A percentile compares a stretch with the other conserved stretches of the same genome.
Conservation (phyloP, 495 filamentous ascomycete genomes). For the Xylaria palmicola region DNA sequence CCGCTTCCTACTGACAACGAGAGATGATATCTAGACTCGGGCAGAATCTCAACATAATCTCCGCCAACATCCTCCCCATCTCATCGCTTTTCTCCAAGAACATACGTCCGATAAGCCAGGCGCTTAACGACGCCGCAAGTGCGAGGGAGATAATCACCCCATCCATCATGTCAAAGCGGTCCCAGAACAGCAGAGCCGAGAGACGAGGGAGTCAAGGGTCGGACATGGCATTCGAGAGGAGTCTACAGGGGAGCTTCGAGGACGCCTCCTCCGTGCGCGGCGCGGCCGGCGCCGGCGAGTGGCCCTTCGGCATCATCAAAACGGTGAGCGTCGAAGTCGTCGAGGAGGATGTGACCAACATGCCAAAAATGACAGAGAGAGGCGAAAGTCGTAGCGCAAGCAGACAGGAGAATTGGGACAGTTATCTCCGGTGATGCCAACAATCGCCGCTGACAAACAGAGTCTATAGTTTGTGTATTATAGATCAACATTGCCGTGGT, state of each 20-base stretch:
- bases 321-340: constrained; percentile 40
- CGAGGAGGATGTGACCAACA: constrained; percentile 33
- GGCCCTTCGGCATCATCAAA: constrained; percentile 40
- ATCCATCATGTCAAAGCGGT: constrained; percentile 14
- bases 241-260: constrained; percentile 15
- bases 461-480: not conserved
- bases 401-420: constrained; percentile 12
- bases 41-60: constrained; percentile 38
- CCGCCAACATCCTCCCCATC: constrained; percentile 35
- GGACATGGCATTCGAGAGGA: constrained; percentile 27
- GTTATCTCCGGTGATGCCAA: not conserved
- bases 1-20: not conserved
- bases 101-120: constrained; percentile 13
- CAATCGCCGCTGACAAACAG: too few relatives aligned
- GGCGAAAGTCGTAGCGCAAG: not conserved
- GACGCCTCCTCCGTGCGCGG: constrained; percentile 4
- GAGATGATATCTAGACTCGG: constrained; percentile 24
- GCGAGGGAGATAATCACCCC: not conserved
- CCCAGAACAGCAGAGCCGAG: constrained; percentile 14
- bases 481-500: too few relatives aligned
- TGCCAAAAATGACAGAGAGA: constrained; percentile 1
- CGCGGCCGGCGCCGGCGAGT: constrained; percentile 14
- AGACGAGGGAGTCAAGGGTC: constrained; percentile 16
- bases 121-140: not conserved
- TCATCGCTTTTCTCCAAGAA: constrained; percentile 32